phyloP scores from a whole-genome alignment of 139 green algal genomes.

The Diplosphaera chodatii region DNA sequence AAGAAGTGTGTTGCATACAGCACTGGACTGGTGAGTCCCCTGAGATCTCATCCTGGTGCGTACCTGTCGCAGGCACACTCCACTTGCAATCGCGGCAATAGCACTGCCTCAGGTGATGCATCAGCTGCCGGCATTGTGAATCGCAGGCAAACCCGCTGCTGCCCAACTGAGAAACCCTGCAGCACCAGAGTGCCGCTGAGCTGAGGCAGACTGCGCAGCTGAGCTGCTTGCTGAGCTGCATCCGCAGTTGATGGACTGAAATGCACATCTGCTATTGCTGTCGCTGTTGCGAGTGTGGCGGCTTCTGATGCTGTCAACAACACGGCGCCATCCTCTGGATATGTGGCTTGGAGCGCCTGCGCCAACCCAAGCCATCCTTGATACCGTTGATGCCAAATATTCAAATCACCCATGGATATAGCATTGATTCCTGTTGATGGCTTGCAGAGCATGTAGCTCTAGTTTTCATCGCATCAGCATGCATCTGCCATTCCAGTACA shows the following conservation, averaged over 20 bases:
- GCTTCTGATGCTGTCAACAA: not conserved
- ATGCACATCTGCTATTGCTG: not conserved
- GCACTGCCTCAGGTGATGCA: too few species aligned
- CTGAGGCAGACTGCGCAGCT: not conserved
- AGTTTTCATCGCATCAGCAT: too few species aligned
- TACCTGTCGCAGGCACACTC: not conserved
- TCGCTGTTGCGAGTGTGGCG: not conserved
- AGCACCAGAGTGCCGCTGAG: not conserved
- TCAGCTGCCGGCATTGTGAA: not conserved
- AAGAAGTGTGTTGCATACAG: too few species aligned
- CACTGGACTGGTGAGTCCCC: too few species aligned
- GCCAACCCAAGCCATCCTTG: too few species aligned
- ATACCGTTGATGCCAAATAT: too few species aligned
- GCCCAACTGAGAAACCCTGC: not conserved
- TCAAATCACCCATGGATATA: too few species aligned
- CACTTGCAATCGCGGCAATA: not conserved
- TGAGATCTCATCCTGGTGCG: too few species aligned
- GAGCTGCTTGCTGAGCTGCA: not conserved
- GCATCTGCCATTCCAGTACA: too few species aligned
- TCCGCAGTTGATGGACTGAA: too few species aligned
- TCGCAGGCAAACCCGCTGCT: not conserved
- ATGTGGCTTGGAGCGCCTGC: not conserved
- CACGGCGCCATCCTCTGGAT: not conserved
- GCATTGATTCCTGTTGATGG: too few species aligned
- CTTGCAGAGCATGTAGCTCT: too few species aligned